phyloP scores from a whole-genome alignment of 2,329 filamentous ascomycete species.

The Talaromyces pinophilus region DNA sequence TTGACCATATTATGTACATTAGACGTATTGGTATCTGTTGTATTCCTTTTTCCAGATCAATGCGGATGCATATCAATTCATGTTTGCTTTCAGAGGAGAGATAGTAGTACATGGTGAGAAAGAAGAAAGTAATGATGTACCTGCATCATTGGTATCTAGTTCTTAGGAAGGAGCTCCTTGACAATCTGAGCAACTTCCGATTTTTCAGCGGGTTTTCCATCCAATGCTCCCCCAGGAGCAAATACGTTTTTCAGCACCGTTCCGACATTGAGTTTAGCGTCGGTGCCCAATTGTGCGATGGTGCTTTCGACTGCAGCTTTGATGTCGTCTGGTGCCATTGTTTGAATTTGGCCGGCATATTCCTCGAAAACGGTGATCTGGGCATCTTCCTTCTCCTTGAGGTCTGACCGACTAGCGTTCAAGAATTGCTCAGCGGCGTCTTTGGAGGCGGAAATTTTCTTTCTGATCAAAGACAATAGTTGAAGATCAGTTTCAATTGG shows the following conservation, averaged over 20 bases:
- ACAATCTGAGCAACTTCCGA: slow-evolving; percentile 45
- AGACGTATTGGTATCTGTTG: slow-evolving; percentile 1
- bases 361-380: slow-evolving; percentile 48
- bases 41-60: neutral
- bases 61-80: neutral
- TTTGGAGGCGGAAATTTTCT: slow-evolving; percentile 41
- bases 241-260: slow-evolving; percentile 47
- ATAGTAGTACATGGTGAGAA: slow-evolving; percentile 17
- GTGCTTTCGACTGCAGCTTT: slow-evolving; percentile 38
- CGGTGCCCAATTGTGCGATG: slow-evolving; percentile 38
- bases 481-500: slow-evolving; percentile 52
- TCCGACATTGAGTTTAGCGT: slow-evolving; percentile 42
- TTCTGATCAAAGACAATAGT: slow-evolving; percentile 49
- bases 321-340: slow-evolving; percentile 46
- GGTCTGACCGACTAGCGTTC: slow-evolving; percentile 44
- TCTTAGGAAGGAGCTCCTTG: slow-evolving; percentile 37
- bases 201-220: slow-evolving; percentile 48
- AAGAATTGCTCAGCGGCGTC: slow-evolving; percentile 46
- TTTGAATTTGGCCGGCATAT: slow-evolving; percentile 46
- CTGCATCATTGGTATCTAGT: slow-evolving; percentile 18
- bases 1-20: slow-evolving; percentile 1
- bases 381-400: slow-evolving; percentile 49
- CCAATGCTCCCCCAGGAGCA: slow-evolving; percentile 43
- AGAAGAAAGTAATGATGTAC: neutral
- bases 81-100: slow-evolving; percentile 1